A percentile compares a stretch with the other conserved stretches of the same genome.
phyloP scores from a whole-genome alignment of 1,284 basidiomycete species.

The Ustilago bromivora region DNA sequence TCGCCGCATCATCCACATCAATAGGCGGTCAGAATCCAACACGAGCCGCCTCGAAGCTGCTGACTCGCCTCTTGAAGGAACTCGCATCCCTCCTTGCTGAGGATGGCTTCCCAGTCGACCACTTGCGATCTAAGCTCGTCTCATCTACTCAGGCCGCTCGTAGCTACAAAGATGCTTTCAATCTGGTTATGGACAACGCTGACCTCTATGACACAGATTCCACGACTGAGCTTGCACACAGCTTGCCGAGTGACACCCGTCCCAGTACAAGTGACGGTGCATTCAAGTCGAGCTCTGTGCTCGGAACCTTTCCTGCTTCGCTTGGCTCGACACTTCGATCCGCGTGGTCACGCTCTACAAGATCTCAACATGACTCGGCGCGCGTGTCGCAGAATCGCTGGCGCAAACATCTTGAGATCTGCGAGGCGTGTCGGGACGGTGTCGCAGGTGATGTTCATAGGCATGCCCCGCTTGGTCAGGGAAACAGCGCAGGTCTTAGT shows the following conservation, averaged over 20 bases:
- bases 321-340: conserved; percentile 34
- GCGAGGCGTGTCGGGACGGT: conserved; percentile 68
- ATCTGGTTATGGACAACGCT: conserved; percentile 17
- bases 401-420: conserved; percentile 68
- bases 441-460: conserved; percentile 35
- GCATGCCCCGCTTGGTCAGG: neutral
- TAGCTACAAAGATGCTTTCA: conserved; percentile 28
- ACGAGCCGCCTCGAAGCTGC: conserved; percentile 18
- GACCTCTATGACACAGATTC: conserved; percentile 14
- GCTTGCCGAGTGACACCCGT: conserved; percentile 6
- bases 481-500: neutral
- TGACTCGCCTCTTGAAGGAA: conserved; percentile 37
- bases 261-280: neutral
- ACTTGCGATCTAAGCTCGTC: conserved; percentile 18
- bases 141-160: conserved; percentile 3
- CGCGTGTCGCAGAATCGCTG: conserved; percentile 47
- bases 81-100: conserved; percentile 34
- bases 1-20: neutral
- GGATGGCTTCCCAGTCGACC: conserved; percentile 52
- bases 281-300: conserved; percentile 8
- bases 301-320: conserved; percentile 18
- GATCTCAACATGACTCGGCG: neutral
- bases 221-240: neutral
- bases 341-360: conserved; percentile 5
- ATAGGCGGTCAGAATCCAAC: conserved; percentile 20